Evolutionary conservation across 164 flowering plant genomes (phyloP).

Genomic region (Tetrastigma voinierianum): DNA sequence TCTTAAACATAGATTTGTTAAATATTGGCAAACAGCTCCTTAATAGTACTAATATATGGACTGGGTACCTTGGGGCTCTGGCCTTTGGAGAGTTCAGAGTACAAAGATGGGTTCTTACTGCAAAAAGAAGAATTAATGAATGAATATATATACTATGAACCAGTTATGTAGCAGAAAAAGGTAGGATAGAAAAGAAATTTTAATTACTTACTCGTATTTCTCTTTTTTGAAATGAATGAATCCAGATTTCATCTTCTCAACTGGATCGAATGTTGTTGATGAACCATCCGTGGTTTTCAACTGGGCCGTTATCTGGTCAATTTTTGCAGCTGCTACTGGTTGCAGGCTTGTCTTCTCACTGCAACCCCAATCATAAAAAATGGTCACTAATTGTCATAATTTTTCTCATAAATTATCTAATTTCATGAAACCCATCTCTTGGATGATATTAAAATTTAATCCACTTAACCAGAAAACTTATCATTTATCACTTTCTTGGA

Average conservation of each 20-base stretch:
- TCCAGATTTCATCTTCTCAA: constrained; percentile 63
- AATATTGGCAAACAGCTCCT: too few species aligned
- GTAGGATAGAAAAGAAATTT: neutral
- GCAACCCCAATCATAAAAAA: constrained; percentile 3
- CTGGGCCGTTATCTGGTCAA: constrained; percentile 69
- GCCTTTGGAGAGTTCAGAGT: constrained; percentile 73
- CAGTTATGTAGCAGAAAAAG: neutral
- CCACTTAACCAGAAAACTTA: neutral
- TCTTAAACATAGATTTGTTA: too few species aligned
- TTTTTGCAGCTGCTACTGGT: constrained; percentile 62
- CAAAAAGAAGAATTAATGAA: constrained; percentile 11
- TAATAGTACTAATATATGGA: neutral
- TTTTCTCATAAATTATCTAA: too few species aligned
- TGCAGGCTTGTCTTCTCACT: constrained; percentile 66
- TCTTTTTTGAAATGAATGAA: constrained; percentile 73
- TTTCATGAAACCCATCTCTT: too few species aligned
- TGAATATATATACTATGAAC: neutral
- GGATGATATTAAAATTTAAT: too few species aligned
- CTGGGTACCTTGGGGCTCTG: constrained; percentile 81
- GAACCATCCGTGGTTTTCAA: constrained; percentile 17
- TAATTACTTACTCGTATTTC: constrained; percentile 62
- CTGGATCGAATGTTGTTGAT: constrained; percentile 28
- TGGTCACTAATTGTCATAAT: too few species aligned
- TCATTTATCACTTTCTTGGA: neutral
- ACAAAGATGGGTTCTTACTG: constrained; percentile 76